phyloP scores from a whole-genome alignment of 2,329 filamentous ascomycete genomes.

The Plenodomus tracheiphilus region DNA sequence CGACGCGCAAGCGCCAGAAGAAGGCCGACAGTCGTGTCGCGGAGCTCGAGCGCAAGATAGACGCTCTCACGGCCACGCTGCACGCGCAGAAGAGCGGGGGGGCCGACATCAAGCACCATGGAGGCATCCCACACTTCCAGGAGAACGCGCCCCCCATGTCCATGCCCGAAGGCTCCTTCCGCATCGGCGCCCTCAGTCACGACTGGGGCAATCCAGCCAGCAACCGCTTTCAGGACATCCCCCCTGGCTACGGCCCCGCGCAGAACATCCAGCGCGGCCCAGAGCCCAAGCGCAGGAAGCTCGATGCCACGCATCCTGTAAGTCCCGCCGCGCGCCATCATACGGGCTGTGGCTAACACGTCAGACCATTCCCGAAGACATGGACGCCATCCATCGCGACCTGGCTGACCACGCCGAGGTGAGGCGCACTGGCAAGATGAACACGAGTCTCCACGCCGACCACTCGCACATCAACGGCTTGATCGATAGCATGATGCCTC shows the following conservation, averaged over 20 bases:
- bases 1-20: constrained; percentile 79
- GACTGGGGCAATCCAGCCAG: constrained; percentile 30
- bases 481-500: constrained; percentile 55
- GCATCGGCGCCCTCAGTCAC: constrained; percentile 31
- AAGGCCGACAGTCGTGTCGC: constrained; percentile 89
- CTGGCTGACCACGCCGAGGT: constrained; percentile 41
- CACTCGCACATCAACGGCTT: constrained; percentile 43
- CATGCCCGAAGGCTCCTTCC: constrained; percentile 30
- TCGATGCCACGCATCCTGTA: constrained; percentile 34
- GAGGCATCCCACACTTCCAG: constrained; percentile 25
- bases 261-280: constrained; percentile 35
- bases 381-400: constrained; percentile 44
- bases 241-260: constrained; percentile 37
- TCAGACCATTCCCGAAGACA: constrained; percentile 43
- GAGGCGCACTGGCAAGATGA: constrained; percentile 36
- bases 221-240: constrained; percentile 28
- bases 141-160: constrained; percentile 8
- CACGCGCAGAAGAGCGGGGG: constrained; percentile 56
- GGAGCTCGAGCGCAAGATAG: constrained; percentile 90
- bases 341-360: constrained; percentile 6
- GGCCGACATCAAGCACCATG: constrained; percentile 19
- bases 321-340: constrained; percentile 5
- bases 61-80: constrained; percentile 79
- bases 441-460: constrained; percentile 36
- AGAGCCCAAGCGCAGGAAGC: constrained; percentile 38